Base-by-base conservation (phyloP, 257 asterid genomes). In the Pogostemon cablin region DNA sequence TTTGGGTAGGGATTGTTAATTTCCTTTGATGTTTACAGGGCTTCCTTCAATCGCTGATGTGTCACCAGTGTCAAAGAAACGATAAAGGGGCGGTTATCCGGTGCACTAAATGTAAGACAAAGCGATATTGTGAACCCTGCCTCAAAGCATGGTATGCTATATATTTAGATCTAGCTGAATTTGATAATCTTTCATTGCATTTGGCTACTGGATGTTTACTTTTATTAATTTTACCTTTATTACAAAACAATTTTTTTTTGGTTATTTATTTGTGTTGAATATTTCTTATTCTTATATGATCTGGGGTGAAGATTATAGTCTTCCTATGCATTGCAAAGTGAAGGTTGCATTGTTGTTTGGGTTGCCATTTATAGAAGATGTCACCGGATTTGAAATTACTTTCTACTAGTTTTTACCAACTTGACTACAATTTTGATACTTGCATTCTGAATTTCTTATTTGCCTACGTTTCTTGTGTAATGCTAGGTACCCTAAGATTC, bases 401-500 rank as follows among this genome's bases (percentile, higher is more conserved):
- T 34, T 12, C 8, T 40, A n/a, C 64, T 49, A 0, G 32, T 48
- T 62, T 62, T 38, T 11, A 55, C 54, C 63, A 49, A 15, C 11
- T 50, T 38, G 50, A 17, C 62, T 8, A 52, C 7, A 38, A 10
- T 34, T 44, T 12, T 55, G 37, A 3, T n/a, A 40, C 25, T 4
- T 68, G 42, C 68, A 32, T 9, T 37, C 15, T 38, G 37, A 4
- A 64, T 50, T 65, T 40, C 46, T 65, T n/a, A 62, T 57, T 64
- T 66, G 47, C 8, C 25, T 53, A 59, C 61, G 56, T 57, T 68
- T 71, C 55, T 42, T 42, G 58, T 76, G 32, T 1, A 25, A 25
- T 25, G 39, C 41, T 61, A 87, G 96, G 96, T 90, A 90, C 67
- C 93, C 97, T 10, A 69, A 72, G 56, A 72, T 81, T 88, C 58